These are phyloP conservation scores for Parasitella parasitica DNA, from an alignment of 371 early-diverging fungal genomes.

Conservation along the genomic window DNA sequence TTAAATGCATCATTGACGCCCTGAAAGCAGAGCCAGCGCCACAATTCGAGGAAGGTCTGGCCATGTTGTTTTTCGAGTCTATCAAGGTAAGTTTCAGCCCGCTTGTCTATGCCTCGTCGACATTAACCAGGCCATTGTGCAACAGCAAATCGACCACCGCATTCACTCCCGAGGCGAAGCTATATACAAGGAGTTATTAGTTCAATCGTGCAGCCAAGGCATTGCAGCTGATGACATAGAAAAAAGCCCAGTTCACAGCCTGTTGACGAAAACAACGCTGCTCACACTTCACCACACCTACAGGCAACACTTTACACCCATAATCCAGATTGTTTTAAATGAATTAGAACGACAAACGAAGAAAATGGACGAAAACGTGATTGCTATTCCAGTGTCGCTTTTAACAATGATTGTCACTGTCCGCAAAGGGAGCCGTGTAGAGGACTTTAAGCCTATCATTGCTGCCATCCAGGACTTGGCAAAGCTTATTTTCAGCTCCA, in stretches of 20 bases:
- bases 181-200: conserved; percentile 51
- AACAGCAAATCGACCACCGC: conserved; percentile 56
- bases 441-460: conserved; percentile 46
- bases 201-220: conserved; percentile 40
- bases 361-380: conserved; percentile 32
- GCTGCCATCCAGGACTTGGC: conserved; percentile 29
- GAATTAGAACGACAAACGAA: conserved; percentile 37
- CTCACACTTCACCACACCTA: conserved; percentile 58
- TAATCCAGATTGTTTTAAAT: conserved; percentile 49
- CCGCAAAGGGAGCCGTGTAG: conserved; percentile 56
- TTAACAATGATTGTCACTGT: conserved; percentile 57
- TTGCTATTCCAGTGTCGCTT: conserved; percentile 45
- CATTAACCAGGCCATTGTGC: not conserved
- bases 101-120: not conserved
- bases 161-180: conserved; percentile 59
- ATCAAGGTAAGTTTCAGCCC: conserved; percentile 56
- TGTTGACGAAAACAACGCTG: conserved; percentile 52
- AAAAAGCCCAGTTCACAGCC: conserved; percentile 19
- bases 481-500: conserved; percentile 21
- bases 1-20: conserved; percentile 59
- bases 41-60: conserved; percentile 72
- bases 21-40: conserved; percentile 49
- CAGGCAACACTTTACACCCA: conserved; percentile 50
- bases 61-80: conserved; percentile 78
- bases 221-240: conserved; percentile 18